A percentile compares a stretch with the other conserved stretches of the same genome.
These are phyloP conservation scores for Amphirosellinia nigrospora DNA, from an alignment of 495 filamentous ascomycete genomes.

Conservation along the genomic window DNA sequence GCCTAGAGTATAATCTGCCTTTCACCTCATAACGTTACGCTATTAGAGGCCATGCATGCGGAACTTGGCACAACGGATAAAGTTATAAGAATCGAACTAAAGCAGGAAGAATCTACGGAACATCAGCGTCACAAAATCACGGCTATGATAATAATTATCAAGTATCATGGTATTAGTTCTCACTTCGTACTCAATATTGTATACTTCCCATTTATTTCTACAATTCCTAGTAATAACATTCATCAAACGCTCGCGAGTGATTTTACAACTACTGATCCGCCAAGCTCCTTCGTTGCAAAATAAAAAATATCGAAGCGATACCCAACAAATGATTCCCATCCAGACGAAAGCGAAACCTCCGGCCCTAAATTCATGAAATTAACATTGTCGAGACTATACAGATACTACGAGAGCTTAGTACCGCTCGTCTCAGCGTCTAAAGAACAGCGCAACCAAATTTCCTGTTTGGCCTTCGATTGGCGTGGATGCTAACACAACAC, in stretches of 20 bases:
- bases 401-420: constrained; percentile 45
- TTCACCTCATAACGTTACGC: too few species aligned
- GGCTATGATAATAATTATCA: too few species aligned
- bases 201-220: background rate
- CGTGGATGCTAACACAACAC: background rate
- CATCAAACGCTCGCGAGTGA: constrained; percentile 30
- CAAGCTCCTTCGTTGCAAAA: constrained; percentile 58
- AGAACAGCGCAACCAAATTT: constrained; percentile 46
- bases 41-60: too few species aligned
- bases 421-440: constrained; percentile 30
- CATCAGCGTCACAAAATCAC: too few species aligned
- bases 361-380: constrained; percentile 52
- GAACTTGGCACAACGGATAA: too few species aligned
- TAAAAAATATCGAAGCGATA: constrained; percentile 66
- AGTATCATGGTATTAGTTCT: too few species aligned
- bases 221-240: background rate
- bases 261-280: constrained; percentile 54
- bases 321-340: constrained; percentile 60
- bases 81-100: too few species aligned
- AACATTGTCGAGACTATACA: constrained; percentile 58
- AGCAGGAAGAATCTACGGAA: too few species aligned
- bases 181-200: background rate
- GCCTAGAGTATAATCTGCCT: too few species aligned
- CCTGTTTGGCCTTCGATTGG: background rate
- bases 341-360: constrained; percentile 48